Conservation (phyloP, 108 stramenopile species). For the Cyclotella choctawhatcheeana region DNA sequence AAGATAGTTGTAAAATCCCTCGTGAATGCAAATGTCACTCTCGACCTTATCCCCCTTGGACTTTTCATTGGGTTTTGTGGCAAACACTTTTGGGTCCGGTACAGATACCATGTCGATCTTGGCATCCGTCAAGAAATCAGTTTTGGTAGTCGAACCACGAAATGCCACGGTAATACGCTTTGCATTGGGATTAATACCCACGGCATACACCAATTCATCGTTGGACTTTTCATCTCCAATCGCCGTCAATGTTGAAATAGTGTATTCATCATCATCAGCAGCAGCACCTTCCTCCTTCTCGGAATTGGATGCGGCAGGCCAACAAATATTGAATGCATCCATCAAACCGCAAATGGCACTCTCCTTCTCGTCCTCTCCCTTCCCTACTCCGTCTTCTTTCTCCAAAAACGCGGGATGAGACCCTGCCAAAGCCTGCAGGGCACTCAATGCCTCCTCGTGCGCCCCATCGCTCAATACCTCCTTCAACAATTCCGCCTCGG, state of each 20-base stretch:
- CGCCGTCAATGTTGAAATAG: conserved; percentile 34
- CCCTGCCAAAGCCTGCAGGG: conserved; percentile 30
- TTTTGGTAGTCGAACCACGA: conserved; percentile 65
- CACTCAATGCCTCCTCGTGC: conserved; percentile 39
- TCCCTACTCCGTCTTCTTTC: conserved; percentile 3
- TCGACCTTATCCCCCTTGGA: background rate
- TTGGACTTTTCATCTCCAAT: conserved; percentile 60
- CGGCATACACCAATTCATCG: conserved; percentile 71
- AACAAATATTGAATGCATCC: conserved; percentile 12
- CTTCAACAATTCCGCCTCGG: conserved; percentile 38
- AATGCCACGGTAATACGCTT: conserved; percentile 66
- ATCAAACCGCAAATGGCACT: conserved; percentile 17
- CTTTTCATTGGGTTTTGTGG: conserved; percentile 44
- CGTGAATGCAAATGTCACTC: conserved; percentile 49
- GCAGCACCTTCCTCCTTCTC: background rate
- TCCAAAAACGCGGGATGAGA: background rate
- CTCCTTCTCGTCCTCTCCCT: background rate
- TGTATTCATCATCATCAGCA: background rate
- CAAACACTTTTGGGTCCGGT: conserved; percentile 60
- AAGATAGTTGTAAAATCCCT: conserved; percentile 75
- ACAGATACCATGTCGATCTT: conserved; percentile 46
- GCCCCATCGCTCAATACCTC: conserved; percentile 47
- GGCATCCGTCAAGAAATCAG: conserved; percentile 74
- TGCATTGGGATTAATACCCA: conserved; percentile 53
- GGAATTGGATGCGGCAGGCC: background rate